Evolutionary conservation across 2,329 filamentous ascomycete genomes (phyloP).

Genomic region (Gnomoniopsis sp.): DNA sequence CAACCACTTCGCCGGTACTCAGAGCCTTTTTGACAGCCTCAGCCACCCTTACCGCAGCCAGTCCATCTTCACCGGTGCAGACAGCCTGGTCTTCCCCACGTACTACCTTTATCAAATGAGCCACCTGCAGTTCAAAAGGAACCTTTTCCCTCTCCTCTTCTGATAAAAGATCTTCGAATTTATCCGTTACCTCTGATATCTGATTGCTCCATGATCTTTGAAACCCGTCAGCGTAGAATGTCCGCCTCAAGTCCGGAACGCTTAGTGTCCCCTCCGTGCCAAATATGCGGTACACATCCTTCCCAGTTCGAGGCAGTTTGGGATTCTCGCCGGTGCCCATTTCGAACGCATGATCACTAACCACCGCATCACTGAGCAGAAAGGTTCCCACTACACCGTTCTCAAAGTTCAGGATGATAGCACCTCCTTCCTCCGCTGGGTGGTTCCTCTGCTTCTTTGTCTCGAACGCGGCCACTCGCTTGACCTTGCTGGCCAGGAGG

Average conservation of each 20-base stretch:
- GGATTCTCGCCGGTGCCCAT: constrained; percentile 58
- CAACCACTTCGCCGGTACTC: not conserved
- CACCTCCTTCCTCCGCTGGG: constrained; percentile 54
- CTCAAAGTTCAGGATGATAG: constrained; percentile 49
- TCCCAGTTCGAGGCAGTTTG: constrained; percentile 38
- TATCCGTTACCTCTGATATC: constrained; percentile 1
- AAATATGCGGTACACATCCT: constrained; percentile 47
- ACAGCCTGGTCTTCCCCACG: not conserved
- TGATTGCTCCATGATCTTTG: constrained; percentile 9
- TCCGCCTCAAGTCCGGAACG: constrained; percentile 17
- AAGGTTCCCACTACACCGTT: constrained; percentile 56
- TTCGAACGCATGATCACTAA: constrained; percentile 53
- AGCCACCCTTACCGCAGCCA: constrained; percentile 12
- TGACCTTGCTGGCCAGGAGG: constrained; percentile 48
- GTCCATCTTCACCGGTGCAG: constrained; percentile 10
- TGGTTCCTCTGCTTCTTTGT: constrained; percentile 40
- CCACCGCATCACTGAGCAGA: constrained; percentile 48
- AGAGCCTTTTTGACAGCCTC: constrained; percentile 14
- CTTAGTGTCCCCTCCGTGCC: constrained; percentile 19
- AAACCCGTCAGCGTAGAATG: not conserved
- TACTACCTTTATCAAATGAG: constrained; percentile 6
- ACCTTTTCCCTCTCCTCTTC: constrained; percentile 5
- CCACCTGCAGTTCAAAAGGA: constrained; percentile 14
- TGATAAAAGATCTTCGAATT: constrained; percentile 1
- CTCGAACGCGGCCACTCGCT: constrained; percentile 47